phyloP scores from a whole-genome alignment of 2,329 filamentous ascomycete species.

The Aspergillus sp. region DNA sequence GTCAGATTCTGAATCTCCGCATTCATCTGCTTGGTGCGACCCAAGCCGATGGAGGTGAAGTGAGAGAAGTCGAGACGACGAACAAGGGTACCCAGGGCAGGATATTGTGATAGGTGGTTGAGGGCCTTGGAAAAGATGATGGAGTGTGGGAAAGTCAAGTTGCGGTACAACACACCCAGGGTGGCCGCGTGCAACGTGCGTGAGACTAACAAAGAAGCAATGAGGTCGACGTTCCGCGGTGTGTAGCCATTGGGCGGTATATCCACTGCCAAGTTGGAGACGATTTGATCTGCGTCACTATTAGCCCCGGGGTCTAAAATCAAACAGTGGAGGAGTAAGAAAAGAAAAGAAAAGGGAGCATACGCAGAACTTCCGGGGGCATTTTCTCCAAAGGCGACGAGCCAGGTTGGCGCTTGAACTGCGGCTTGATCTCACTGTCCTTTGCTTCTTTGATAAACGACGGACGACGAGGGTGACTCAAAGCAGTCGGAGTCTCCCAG shows the following conservation, averaged over 20 bases:
- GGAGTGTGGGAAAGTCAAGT: slow-evolving; percentile 76
- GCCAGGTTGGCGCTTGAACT: slow-evolving; percentile 16
- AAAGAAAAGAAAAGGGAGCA: slow-evolving; percentile 24
- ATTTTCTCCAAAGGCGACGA: slow-evolving; percentile 56
- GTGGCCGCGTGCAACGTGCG: slow-evolving; percentile 64
- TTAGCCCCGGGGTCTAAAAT: slow-evolving; percentile 2
- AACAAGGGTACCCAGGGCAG: slow-evolving; percentile 64
- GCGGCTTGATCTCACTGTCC: neutral
- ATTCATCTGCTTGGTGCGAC: slow-evolving; percentile 66
- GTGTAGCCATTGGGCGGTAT: slow-evolving; percentile 67
- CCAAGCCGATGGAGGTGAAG: slow-evolving; percentile 71
- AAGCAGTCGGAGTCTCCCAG: slow-evolving; percentile 27
- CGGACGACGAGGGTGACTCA: neutral
- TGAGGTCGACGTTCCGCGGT: slow-evolving; percentile 68
- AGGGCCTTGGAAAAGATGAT: slow-evolving; percentile 76
- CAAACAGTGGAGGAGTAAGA: neutral
- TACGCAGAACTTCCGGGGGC: slow-evolving; percentile 63
- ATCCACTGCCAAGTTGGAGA: slow-evolving; percentile 65
- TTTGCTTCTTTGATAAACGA: neutral
- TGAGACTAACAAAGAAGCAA: slow-evolving; percentile 69
- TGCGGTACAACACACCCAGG: slow-evolving; percentile 64
- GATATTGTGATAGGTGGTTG: slow-evolving; percentile 57
- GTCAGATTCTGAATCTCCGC: slow-evolving; percentile 68
- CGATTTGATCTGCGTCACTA: slow-evolving; percentile 53
- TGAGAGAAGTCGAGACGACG: slow-evolving; percentile 76